Base-by-base conservation (phyloP, 345 rosid genomes). In the Raphanus sativus region DNA sequence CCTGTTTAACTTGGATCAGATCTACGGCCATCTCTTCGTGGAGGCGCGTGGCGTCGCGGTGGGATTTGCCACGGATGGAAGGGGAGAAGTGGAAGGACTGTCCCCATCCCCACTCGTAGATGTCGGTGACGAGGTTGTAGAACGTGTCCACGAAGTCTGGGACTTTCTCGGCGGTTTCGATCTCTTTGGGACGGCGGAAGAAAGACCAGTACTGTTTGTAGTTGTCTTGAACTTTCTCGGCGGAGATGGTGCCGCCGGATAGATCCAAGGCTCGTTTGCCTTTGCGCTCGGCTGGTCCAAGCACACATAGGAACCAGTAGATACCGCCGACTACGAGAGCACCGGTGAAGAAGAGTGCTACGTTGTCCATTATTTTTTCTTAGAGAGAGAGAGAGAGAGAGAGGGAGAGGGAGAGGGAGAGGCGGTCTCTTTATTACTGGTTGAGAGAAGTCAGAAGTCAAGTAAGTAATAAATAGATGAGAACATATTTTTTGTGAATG, bases 51-150 rank as follows among this genome's bases (percentile, higher is more conserved):
- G 96, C 96, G 0, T 91, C 94, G 0, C 85, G 88, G 85, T 95
- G 86, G 26, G 99, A 95, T 55, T 86, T 89, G 2, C 97, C 97
- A 1, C 84, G 29, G 29, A 28, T 28, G 29, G 29, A 28, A 28
- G 29, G 29, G 29, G 29, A 28, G 29, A 28, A 28, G 29, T 28
- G 29, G 29, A 28, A 28, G 29, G 29, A 28, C 29, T 28, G 29
- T 28, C 29, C 99, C 99, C 98, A 95, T 0, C 99, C 99, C 99
- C 99, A 95, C 88, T 95, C 99, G 85, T 95, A 95, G 73, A 95
- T 95, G 81, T 95, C 99, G 8, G 99, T 95, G 32, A 95, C 98
- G 32, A 95, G 78, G 80, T 95, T 95, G 89, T 95, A 95, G 56
- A 95, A 95, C 0, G 99, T 95, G 83, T 95, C 96, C 45, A 95